phyloP scores from a whole-genome alignment of 2,329 filamentous ascomycete genomes.

The Coleophoma cylindrospora region DNA sequence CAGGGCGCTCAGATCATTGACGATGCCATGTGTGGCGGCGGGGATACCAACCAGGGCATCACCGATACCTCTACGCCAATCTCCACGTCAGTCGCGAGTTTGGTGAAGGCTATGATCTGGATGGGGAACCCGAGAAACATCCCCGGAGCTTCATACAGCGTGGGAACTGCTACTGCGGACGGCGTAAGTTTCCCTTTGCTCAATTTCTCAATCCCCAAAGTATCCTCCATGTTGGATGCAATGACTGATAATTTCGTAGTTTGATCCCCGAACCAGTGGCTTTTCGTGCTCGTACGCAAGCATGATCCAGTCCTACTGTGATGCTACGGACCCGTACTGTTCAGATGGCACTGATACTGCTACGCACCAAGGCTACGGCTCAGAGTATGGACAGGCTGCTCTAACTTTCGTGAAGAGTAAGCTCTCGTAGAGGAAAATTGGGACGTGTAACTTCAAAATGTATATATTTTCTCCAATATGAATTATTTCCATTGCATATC shows the following conservation, averaged over 20 bases:
- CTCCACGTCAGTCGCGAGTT: conserved; percentile 37
- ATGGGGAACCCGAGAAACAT: conserved; percentile 56
- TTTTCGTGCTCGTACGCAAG: conserved; percentile 36
- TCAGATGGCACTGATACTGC: conserved; percentile 48
- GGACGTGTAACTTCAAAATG: too few species aligned
- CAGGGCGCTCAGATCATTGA: conserved; percentile 57
- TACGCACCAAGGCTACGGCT: conserved; percentile 50
- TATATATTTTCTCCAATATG: too few species aligned
- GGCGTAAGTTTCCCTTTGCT: conserved; percentile 40
- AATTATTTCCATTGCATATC: too few species aligned
- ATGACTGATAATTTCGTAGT: conserved; percentile 29
- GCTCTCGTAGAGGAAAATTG: background rate
- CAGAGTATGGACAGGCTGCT: conserved; percentile 48
- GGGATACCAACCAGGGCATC: conserved; percentile 37
- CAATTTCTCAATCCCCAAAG: too few species aligned
- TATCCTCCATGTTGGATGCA: background rate
- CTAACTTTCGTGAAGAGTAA: conserved; percentile 46
- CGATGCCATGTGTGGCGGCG: conserved; percentile 53
- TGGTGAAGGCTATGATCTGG: conserved; percentile 57
- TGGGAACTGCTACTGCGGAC: conserved; percentile 49
- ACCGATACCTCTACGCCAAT: conserved; percentile 35
- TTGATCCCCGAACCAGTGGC: conserved; percentile 45
- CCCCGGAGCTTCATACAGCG: conserved; percentile 48
- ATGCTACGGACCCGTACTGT: conserved; percentile 54
- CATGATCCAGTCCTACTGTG: conserved; percentile 53